Base-by-base conservation (phyloP, 768 basidiomycete genomes). In the Mycena olivaceomarginata region DNA sequence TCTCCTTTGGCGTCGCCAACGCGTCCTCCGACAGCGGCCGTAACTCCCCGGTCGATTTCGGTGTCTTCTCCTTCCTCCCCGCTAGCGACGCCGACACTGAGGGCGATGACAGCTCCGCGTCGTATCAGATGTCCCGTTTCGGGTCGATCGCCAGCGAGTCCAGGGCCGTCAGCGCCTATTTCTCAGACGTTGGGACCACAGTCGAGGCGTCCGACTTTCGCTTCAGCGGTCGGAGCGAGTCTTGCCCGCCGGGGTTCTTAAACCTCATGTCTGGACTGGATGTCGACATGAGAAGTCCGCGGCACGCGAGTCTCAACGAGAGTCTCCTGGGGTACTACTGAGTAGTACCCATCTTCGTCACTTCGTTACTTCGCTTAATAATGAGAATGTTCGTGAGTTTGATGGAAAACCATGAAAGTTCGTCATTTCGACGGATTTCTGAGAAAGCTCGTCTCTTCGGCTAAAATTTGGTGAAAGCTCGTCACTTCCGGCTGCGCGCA, bases 131-230 rank as follows among this genome's bases (percentile, higher is more conserved):
- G 65, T 90, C 92, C 43, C 85, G 93, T 76, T 94, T 93, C 80
- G 89, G 92, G 4, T 94, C 93, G 4, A 89, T 93, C 74, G 89
- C 90, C 5, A 93, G 92, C 81, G 92, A 93, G 63, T 90, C 92
- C 0, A 91, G 90, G 80, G 83, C 89, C 72, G 87, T 85, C 73
- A 93, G 92, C 76, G 87, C 87, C 8, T 87, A 89, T 77, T 91
- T 86, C 65, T 87, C 91, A 10, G 90, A 91, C 6, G 85, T 88
- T 62, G 84, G 85, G 75, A 86, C 84, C 85, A 22, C 85, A 87
- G 40, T 83, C 78, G 39, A 84, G 85, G 70, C 85, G 85, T 71
- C 75, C 59, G 74, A 84, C 48, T 68, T 76, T 22, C 82, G 84
- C 31, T 1, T 31, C 15, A 74, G 56, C 65, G 43, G 45, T 62